phyloP scores from a whole-genome alignment of 2,329 filamentous ascomycete genomes.

The Penicillium sp. region DNA sequence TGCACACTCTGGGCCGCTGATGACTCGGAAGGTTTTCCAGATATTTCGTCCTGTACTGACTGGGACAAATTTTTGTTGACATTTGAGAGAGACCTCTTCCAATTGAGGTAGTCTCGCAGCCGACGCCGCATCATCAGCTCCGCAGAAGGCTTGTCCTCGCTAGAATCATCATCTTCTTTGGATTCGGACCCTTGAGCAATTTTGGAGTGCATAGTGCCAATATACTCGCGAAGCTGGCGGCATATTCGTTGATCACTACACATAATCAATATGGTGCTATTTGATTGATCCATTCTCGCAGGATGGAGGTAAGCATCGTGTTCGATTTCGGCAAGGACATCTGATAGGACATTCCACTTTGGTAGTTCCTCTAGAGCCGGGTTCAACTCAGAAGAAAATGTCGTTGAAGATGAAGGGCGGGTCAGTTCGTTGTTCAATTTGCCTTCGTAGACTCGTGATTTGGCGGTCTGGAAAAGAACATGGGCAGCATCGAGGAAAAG shows the following conservation, averaged over 20 bases:
- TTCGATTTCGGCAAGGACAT: conserved; percentile 91
- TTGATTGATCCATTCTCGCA: conserved; percentile 72
- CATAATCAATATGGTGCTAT: conserved; percentile 93
- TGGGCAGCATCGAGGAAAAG: conserved; percentile 93
- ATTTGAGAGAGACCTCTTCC: conserved; percentile 86
- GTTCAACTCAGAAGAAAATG: conserved; percentile 61
- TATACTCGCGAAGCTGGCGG: conserved; percentile 82
- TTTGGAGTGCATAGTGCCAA: conserved; percentile 83
- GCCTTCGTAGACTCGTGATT: conserved; percentile 78
- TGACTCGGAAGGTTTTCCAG: conserved; percentile 24
- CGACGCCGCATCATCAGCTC: conserved; percentile 87
- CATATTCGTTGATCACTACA: conserved; percentile 84
- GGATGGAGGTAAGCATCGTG: conserved; percentile 84
- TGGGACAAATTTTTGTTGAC: conserved; percentile 60
- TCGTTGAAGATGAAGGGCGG: conserved; percentile 44
- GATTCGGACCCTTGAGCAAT: conserved; percentile 44
- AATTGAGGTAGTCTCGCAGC: conserved; percentile 79
- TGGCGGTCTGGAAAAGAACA: conserved; percentile 88
- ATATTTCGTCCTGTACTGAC: conserved; percentile 22
- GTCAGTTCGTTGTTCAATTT: conserved; percentile 61
- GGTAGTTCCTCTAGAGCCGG: conserved; percentile 91
- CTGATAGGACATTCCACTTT: conserved; percentile 87
- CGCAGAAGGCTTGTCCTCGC: conserved; percentile 66
- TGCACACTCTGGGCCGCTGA: conserved; percentile 31
- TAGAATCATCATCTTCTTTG: conserved; percentile 50